These are phyloP conservation scores for Geotrichum phurueaensis DNA, from an alignment of 1,139 yeast species.

Conservation along the genomic window DNA sequence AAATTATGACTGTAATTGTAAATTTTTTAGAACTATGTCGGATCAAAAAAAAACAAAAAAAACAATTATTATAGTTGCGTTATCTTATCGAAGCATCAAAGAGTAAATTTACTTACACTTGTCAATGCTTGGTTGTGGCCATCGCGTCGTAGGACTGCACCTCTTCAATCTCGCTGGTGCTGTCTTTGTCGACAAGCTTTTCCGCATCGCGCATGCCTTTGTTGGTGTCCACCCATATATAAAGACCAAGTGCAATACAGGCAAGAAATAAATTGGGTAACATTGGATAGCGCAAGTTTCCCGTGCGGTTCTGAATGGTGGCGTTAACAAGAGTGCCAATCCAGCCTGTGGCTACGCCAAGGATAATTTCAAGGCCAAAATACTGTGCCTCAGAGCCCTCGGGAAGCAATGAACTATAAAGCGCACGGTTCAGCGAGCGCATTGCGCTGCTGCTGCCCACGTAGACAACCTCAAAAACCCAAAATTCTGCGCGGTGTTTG, in stretches of 20 bases:
- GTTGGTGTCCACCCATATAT: slow-evolving; percentile 35
- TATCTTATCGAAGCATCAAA: neutral
- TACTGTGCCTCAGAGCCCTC: slow-evolving; percentile 44
- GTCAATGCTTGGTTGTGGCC: neutral
- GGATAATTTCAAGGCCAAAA: slow-evolving; percentile 42
- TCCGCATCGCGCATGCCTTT: slow-evolving; percentile 31
- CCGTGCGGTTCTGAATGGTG: slow-evolving; percentile 41
- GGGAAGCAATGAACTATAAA: slow-evolving; percentile 41
- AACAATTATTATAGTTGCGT: neutral
- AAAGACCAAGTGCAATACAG: slow-evolving; percentile 31
- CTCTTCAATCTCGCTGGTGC: neutral
- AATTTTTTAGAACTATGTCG: neutral
- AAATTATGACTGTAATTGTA: neutral
- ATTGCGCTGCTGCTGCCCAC: slow-evolving; percentile 39
- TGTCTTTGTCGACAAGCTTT: slow-evolving; percentile 3
- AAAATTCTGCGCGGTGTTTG: slow-evolving; percentile 44
- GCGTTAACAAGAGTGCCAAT: slow-evolving; percentile 42
- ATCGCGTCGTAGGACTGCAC: neutral
- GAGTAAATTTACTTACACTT: neutral
- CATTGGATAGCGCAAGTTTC: slow-evolving; percentile 40
- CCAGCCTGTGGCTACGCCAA: slow-evolving; percentile 46
- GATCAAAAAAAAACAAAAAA: neutral
- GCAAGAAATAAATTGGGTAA: slow-evolving; percentile 39
- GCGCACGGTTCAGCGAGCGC: slow-evolving; percentile 39
- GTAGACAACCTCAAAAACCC: slow-evolving; percentile 42